Evolutionary conservation across 352 stramenopile species (phyloP), one percentile per base, ranked within the genome.

Genomic region (Saprolegnia parasitica): DNA sequence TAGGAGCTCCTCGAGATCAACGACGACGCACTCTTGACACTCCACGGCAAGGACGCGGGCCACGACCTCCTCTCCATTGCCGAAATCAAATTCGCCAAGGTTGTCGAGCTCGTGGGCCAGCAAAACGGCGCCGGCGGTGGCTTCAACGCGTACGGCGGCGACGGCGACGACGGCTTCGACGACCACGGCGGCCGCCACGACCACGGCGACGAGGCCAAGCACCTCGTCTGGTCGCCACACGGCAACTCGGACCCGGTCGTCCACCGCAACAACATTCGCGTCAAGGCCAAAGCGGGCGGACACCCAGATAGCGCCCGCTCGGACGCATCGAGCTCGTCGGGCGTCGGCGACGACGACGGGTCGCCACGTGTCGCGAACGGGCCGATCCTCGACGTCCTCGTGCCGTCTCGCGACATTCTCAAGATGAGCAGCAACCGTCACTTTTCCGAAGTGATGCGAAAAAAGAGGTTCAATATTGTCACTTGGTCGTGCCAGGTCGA

Each of bases 341-440:
- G 73, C n/a, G 67, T 64, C 4, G 70, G 71, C 13, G 81, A 87
- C 18, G 57, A 45, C 21, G 20, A 47, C 52, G 65, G 49, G 24
- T 23, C 8, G 35, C 24, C 35, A 11, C 3, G 1, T 1, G 35
- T 60, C 35, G 52, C 13, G 3, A 60, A 60, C 35, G 35, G 35
- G 3, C 13, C 52, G 13, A 60, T 76, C 37, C 81, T 82, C 56
- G 83, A 83, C 46, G 78, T 83, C 29, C 58, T 89, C 20, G 81
- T 94, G 40, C 86, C 83, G 35, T 89, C 84, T 11, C 81, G 86
- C 11, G 80, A 90, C 60, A 91, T 94, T 60, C 81, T 94, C 58
- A 94, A 94, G 78, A 90, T 91, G 80, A 92, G 83, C 74, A 94
- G 86, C 74, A 89, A 81, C 15, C 78, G 86, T 13, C 84, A 91